These are phyloP conservation scores for Rutidosis leptorrhynchoides DNA, from an alignment of 129 eudicot genomes.

Conservation along the genomic window DNA sequence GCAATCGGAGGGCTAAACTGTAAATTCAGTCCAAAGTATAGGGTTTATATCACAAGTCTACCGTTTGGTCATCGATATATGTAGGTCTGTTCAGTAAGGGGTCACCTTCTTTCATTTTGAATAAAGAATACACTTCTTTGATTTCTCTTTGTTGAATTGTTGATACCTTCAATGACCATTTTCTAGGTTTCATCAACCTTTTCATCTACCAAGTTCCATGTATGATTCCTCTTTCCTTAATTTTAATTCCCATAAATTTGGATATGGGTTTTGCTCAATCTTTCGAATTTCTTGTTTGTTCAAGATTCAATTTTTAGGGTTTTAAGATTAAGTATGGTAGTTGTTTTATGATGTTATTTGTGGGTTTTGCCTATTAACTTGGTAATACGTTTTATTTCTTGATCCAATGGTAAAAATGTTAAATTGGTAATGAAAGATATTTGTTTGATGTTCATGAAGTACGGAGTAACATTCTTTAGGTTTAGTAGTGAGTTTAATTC, in stretches of 20 bases:
- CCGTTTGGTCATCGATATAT: conserved; percentile 22
- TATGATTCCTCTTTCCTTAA: conserved; percentile 3
- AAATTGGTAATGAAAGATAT: conserved; percentile 16
- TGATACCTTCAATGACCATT: conserved; percentile 26
- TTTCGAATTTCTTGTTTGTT: not conserved
- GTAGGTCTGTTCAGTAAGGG: conserved; percentile 20
- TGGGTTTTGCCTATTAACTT: conserved; percentile 19
- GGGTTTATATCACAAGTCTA: conserved; percentile 4
- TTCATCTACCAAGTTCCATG: conserved; percentile 27
- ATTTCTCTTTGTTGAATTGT: conserved; percentile 23
- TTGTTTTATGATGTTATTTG: conserved; percentile 8
- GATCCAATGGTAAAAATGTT: conserved; percentile 14
- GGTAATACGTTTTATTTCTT: conserved; percentile 19
- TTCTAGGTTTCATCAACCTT: conserved; percentile 31
- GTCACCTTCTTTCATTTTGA: conserved; percentile 36
- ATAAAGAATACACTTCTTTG: conserved; percentile 16
- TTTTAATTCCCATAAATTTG: conserved; percentile 7
- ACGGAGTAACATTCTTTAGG: not conserved
- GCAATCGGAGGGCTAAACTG: not conserved
- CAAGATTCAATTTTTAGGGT: conserved; percentile 28
- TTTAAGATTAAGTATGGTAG: conserved; percentile 5
- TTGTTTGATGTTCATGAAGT: conserved; percentile 5
- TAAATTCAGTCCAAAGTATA: conserved; percentile 1
- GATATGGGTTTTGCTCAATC: conserved; percentile 8
- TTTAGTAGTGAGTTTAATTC: conserved; percentile 21